These are phyloP conservation scores for Coemansia sp. DNA, from an alignment of 192 early-diverging fungal species.

Conservation along the genomic window DNA sequence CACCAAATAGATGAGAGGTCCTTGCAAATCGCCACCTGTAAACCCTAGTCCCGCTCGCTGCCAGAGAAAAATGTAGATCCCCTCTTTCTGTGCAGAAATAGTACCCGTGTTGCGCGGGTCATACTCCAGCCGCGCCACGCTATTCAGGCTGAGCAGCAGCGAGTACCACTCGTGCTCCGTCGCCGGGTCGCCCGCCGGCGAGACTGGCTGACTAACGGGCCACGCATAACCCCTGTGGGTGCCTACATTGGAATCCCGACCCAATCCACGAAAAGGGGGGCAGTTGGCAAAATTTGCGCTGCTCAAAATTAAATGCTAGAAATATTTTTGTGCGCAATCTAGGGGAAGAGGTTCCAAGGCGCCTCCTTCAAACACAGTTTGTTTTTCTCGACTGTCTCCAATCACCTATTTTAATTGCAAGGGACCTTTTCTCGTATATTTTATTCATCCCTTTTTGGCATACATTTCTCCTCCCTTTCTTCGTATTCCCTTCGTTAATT, in stretches of 20 bases:
- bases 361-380: neutral
- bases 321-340: neutral
- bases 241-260: neutral
- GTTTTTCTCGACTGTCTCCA: neutral
- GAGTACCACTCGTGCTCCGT: neutral
- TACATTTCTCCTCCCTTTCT: neutral
- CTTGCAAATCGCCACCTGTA: too few relatives aligned
- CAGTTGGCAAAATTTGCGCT: slow-evolving; percentile 2
- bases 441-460: slow-evolving; percentile 7
- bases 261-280: neutral
- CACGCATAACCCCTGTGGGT: neutral
- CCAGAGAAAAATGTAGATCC: neutral
- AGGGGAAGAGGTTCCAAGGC: neutral
- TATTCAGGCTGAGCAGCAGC: neutral
- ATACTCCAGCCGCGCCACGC: neutral
- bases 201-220: neutral
- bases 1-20: neutral
- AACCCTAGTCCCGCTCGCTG: neutral
- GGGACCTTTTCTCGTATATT: slow-evolving; percentile 10
- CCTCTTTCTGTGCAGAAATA: neutral
- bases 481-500: slow-evolving; percentile 10
- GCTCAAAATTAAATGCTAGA: slow-evolving; percentile 4
- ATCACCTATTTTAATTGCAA: neutral
- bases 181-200: neutral
- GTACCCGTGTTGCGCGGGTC: neutral